Evolutionary conservation across 768 basidiomycete species (phyloP).

Genomic region (Hygrocybe coccinea): DNA sequence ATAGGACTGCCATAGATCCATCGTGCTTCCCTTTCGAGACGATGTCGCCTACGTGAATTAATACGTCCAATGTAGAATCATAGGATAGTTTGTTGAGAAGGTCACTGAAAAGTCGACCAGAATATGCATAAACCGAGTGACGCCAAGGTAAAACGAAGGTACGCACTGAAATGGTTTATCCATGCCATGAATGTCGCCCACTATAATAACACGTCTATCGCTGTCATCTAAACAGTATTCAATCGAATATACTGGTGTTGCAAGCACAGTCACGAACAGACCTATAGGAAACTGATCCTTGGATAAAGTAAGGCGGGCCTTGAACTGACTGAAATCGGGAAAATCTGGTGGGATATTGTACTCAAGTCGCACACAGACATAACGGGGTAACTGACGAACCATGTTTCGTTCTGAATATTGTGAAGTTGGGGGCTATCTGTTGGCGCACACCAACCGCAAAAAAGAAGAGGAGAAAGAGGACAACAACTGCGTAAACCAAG

Average conservation of each 20-base stretch:
- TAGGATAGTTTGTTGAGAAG: constrained; percentile 63
- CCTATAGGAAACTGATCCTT: constrained; percentile 51
- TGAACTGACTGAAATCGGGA: constrained; percentile 57
- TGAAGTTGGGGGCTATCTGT: constrained; percentile 13
- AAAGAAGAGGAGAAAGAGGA: constrained; percentile 41
- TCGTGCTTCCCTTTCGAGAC: constrained; percentile 60
- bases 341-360: constrained; percentile 28
- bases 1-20: constrained; percentile 58
- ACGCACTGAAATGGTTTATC: constrained; percentile 60
- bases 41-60: constrained; percentile 84
- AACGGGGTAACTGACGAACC: not conserved
- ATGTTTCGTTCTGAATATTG: constrained; percentile 5
- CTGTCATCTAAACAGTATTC: constrained; percentile 39
- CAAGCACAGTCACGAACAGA: constrained; percentile 20
- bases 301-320: constrained; percentile 38
- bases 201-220: constrained; percentile 57
- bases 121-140: not conserved
- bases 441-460: constrained; percentile 32
- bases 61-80: constrained; percentile 52
- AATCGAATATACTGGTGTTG: not conserved
- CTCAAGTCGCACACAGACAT: not conserved
- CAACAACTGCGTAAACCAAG: constrained; percentile 34
- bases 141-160: not conserved
- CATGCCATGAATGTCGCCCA: constrained; percentile 92
- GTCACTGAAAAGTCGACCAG: constrained; percentile 36